A percentile compares a stretch with the other conserved stretches of the same genome.
phyloP scores from a whole-genome alignment of 23 red algal species.

The Rhodosorus marinus region DNA sequence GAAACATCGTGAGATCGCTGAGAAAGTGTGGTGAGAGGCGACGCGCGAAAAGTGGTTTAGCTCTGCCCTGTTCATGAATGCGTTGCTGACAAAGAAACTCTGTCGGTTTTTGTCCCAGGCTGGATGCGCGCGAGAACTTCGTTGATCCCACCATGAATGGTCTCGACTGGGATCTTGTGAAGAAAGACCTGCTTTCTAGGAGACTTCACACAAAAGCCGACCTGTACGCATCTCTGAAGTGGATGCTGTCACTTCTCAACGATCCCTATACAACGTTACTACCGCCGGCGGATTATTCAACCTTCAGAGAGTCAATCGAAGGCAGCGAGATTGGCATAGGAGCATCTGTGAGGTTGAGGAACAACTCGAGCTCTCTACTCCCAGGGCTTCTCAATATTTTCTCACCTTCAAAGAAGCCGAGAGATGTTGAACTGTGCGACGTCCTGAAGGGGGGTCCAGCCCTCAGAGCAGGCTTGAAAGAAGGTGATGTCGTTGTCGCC shows the following conservation, averaged over 20 bases:
- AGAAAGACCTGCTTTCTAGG: too few relatives aligned
- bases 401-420: slow-evolving; percentile 10
- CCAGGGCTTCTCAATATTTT: slow-evolving; percentile 12
- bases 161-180: too few relatives aligned
- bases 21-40: too few relatives aligned
- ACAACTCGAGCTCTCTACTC: slow-evolving; percentile 5
- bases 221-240: slow-evolving; percentile 6
- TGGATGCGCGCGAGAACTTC: too few relatives aligned
- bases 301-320: slow-evolving; percentile 19
- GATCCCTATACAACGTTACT: slow-evolving; percentile 38
- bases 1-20: too few relatives aligned
- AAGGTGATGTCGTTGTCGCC: slow-evolving; percentile 41
- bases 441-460: too few relatives aligned
- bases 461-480: slow-evolving; percentile 18
- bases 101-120: too few relatives aligned
- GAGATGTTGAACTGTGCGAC: slow-evolving; percentile 6
- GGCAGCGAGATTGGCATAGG: slow-evolving; percentile 32
- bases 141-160: too few relatives aligned
- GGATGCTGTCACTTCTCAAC: slow-evolving; percentile 9
- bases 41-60: too few relatives aligned
- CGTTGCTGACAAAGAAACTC: too few relatives aligned
- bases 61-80: too few relatives aligned
- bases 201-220: slow-evolving; percentile 2
- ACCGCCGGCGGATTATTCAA: slow-evolving; percentile 1
- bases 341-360: slow-evolving; percentile 15